phyloP scores from a whole-genome alignment of 768 basidiomycete genomes.

The Candolleomyces aberdarensis region DNA sequence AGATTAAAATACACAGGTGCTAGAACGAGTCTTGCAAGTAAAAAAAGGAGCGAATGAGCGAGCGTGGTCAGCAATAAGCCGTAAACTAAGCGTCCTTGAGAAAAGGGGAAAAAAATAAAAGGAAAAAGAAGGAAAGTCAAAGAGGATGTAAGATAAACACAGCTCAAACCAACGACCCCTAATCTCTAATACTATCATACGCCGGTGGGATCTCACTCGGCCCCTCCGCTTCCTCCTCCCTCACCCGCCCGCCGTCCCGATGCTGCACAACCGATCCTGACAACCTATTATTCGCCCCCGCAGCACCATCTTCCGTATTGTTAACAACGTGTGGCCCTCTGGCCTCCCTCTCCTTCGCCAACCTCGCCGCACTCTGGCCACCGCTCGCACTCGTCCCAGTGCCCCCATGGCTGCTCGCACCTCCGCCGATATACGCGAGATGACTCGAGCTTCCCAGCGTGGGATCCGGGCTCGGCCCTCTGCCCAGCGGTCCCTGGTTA shows the following conservation, averaged over 20 bases:
- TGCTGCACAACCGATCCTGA: slow-evolving; percentile 8
- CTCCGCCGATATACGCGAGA: neutral
- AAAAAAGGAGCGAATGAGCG: neutral
- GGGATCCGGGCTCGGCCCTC: neutral
- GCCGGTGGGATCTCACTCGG: slow-evolving; percentile 20
- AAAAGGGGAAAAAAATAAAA: neutral
- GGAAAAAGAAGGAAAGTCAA: neutral
- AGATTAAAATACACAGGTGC: too few species aligned
- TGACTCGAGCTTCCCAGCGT: neutral
- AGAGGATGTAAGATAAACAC: neutral
- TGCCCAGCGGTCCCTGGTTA: too few species aligned
- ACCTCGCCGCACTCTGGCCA: neutral
- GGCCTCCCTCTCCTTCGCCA: slow-evolving; percentile 23
- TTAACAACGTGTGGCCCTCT: slow-evolving; percentile 3
- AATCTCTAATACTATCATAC: slow-evolving; percentile 17
- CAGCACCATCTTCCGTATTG: neutral
- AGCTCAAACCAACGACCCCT: neutral
- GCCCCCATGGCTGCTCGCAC: too few species aligned
- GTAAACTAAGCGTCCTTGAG: too few species aligned
- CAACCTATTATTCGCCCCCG: neutral
- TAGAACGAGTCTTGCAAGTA: neutral
- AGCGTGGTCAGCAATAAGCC: too few species aligned
- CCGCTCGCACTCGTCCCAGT: neutral
- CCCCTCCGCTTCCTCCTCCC: slow-evolving; percentile 2
- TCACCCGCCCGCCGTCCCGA: slow-evolving; percentile 10